Conservation (phyloP, 2,329 filamentous ascomycete species). For the Colletotrichum theobromicola region DNA sequence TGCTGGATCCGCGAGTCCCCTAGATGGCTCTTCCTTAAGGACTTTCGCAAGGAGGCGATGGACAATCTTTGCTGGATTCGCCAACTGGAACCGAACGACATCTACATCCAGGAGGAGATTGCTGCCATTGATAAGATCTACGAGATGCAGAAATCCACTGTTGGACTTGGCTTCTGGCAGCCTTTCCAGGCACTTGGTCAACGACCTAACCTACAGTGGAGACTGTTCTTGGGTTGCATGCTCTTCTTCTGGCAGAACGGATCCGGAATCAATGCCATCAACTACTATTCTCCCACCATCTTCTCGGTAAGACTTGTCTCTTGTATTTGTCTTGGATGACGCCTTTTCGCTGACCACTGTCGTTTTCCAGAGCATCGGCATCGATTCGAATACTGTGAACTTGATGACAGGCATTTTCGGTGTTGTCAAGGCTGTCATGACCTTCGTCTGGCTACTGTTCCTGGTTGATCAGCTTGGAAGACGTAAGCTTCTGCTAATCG, state of each 20-base stretch:
- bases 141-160: slow-evolving; percentile 55
- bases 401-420: slow-evolving; percentile 72
- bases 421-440: slow-evolving; percentile 69
- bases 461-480: slow-evolving; percentile 61
- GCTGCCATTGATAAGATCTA: slow-evolving; percentile 54
- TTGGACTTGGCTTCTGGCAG: slow-evolving; percentile 66
- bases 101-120: slow-evolving; percentile 69
- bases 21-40: slow-evolving; percentile 63
- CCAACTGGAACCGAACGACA: slow-evolving; percentile 49
- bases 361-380: slow-evolving; percentile 9
- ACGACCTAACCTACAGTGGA: slow-evolving; percentile 57
- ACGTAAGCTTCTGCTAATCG: slow-evolving; percentile 61
- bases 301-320: slow-evolving; percentile 49
- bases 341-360: not conserved
- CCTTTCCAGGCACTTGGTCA: slow-evolving; percentile 56
- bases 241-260: slow-evolving; percentile 74
- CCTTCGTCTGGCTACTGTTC: slow-evolving; percentile 67
- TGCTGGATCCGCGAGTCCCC: slow-evolving; percentile 60
- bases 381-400: slow-evolving; percentile 14
- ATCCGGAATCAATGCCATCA: slow-evolving; percentile 69
- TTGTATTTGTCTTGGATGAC: not conserved
- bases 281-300: slow-evolving; percentile 67
- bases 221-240: slow-evolving; percentile 67
- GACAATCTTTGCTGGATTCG: slow-evolving; percentile 60
- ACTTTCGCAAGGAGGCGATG: slow-evolving; percentile 55